phyloP scores from a whole-genome alignment of 495 filamentous ascomycete species.

The Rhizodiscina lignyota region DNA sequence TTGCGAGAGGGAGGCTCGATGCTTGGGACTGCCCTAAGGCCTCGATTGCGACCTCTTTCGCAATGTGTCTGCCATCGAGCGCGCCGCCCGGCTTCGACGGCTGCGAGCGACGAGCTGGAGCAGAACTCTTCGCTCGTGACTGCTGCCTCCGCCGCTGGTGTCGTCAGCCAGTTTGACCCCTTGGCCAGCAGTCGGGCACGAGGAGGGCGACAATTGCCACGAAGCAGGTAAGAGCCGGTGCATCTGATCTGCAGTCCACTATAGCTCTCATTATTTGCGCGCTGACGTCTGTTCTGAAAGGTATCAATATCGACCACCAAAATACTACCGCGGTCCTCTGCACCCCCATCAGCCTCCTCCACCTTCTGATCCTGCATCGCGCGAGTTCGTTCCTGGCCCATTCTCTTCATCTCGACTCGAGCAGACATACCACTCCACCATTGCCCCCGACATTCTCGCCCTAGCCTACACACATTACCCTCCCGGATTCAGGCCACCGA shows the following conservation, averaged over 20 bases:
- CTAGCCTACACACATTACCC: slow-evolving; percentile 68
- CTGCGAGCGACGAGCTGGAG: not conserved
- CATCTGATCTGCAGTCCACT: not conserved
- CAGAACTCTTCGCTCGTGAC: not conserved
- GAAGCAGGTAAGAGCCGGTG: slow-evolving; percentile 39
- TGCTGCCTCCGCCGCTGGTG: not conserved
- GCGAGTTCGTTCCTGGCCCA: slow-evolving; percentile 80
- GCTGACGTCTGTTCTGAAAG: slow-evolving; percentile 25
- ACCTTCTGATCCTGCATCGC: slow-evolving; percentile 69
- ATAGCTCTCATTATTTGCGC: not conserved
- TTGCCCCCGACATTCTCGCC: slow-evolving; percentile 80
- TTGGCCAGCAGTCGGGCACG: not conserved
- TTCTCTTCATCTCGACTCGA: slow-evolving; percentile 77
- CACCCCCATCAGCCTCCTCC: slow-evolving; percentile 79
- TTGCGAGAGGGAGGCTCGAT: too few species aligned
- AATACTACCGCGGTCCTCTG: slow-evolving; percentile 83
- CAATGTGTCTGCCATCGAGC: too few species aligned
- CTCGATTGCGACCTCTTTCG: too few species aligned
- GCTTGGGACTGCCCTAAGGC: too few species aligned
- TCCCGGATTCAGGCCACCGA: slow-evolving; percentile 50
- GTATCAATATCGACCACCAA: slow-evolving; percentile 84
- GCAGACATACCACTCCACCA: slow-evolving; percentile 75
- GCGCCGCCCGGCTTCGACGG: too few species aligned
- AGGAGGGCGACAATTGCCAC: slow-evolving; percentile 41
- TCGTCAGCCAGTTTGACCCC: not conserved